These are phyloP conservation scores for Acer negundo DNA, from an alignment of 345 rosid species.

Conservation along the genomic window DNA sequence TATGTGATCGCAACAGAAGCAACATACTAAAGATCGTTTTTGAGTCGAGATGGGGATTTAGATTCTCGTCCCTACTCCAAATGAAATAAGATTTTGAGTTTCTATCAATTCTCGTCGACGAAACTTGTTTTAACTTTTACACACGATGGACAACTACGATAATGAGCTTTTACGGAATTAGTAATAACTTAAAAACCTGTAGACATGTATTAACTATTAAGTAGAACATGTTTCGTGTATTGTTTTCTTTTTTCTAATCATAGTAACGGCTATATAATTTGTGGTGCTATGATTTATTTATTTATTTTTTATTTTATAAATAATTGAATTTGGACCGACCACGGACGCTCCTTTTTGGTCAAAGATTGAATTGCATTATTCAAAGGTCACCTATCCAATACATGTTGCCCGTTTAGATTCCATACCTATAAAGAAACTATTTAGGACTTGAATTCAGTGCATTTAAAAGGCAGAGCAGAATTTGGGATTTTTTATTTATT, in stretches of 20 bases:
- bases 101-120: no score
- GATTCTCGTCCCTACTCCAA: no score
- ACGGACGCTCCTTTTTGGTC: neutral
- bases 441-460: neutral
- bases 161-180: no score
- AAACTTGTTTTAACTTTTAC: no score
- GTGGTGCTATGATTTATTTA: neutral
- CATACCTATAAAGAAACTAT: neutral
- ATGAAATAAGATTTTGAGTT: no score
- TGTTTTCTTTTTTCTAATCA: neutral
- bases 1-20: no score
- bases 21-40: no score
- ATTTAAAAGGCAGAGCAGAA: neutral
- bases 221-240: no score
- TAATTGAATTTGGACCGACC: slow-evolving; percentile 13
- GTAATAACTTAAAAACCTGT: no score
- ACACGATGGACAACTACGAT: no score
- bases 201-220: neutral
- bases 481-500: neutral
- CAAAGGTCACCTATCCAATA: neutral
- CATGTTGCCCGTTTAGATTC: slow-evolving; percentile 10
- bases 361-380: neutral
- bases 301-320: no score
- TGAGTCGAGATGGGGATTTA: no score
- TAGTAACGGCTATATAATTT: slow-evolving; percentile 43